These are phyloP conservation scores for Didymella exigua DNA, from an alignment of 2,329 filamentous ascomycete species.

Conservation along the genomic window DNA sequence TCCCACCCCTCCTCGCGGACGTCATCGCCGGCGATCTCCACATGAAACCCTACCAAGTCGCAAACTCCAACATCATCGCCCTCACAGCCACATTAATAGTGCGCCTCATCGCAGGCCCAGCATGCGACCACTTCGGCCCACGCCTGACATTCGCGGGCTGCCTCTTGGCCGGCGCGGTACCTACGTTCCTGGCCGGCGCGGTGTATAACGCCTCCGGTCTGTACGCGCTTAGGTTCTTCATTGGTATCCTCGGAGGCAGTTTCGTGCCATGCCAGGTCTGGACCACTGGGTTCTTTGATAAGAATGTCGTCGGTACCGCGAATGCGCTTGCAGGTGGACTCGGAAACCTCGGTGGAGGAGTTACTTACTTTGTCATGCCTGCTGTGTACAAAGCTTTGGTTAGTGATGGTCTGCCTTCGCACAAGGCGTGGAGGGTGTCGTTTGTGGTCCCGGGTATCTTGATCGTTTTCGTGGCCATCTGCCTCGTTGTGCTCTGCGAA, in stretches of 20 bases:
- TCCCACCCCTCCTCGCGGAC: constrained; percentile 38
- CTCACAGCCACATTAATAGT: constrained; percentile 59
- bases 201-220: constrained; percentile 69
- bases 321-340: constrained; percentile 76
- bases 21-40: constrained; percentile 78
- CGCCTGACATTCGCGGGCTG: constrained; percentile 77
- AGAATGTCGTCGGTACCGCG: constrained; percentile 89
- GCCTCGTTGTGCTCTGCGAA: constrained; percentile 72
- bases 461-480: constrained; percentile 66
- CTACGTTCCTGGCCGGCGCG: constrained; percentile 79
- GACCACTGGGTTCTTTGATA: constrained; percentile 90
- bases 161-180: constrained; percentile 76
- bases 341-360: constrained; percentile 37
- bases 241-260: constrained; percentile 74
- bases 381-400: constrained; percentile 78
- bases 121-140: constrained; percentile 81
- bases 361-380: constrained; percentile 76
- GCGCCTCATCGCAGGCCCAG: constrained; percentile 75
- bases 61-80: constrained; percentile 88
- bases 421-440: constrained; percentile 78
- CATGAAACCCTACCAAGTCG: constrained; percentile 71
- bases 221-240: constrained; percentile 76
- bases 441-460: constrained; percentile 83
- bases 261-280: constrained; percentile 89
- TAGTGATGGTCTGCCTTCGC: constrained; percentile 61